Percentiles rank a stretch among this genome's conserved stretches.
Conservation (phyloP, 169 alveolate genomes). For the Plasmodium relictum region DNA sequence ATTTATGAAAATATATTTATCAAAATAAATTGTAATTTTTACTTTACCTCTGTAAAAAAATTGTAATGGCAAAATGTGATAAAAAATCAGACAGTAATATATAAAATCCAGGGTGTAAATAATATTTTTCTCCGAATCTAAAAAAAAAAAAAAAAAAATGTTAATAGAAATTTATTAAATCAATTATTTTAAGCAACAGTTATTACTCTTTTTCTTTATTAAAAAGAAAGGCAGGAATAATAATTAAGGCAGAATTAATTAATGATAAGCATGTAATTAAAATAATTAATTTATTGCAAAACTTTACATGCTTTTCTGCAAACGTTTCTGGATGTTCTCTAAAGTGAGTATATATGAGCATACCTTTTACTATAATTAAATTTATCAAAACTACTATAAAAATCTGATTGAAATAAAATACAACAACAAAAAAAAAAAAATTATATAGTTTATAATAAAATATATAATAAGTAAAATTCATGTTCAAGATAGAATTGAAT, state of each 20-base stretch:
- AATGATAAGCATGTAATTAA: constrained; percentile 32
- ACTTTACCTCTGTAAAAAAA: constrained; percentile 61
- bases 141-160: constrained; percentile 1
- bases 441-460: too few relatives aligned
- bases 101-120: constrained; percentile 48
- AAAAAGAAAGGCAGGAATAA: constrained; percentile 31
- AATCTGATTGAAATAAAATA: not conserved
- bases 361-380: constrained; percentile 28
- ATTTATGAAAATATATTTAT: not conserved
- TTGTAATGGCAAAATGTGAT: constrained; percentile 33
- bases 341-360: constrained; percentile 46
- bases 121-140: constrained; percentile 30
- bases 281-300: constrained; percentile 45
- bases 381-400: constrained; percentile 38
- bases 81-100: constrained; percentile 44
- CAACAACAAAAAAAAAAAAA: not conserved
- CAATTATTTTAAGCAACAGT: not conserved
- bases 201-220: constrained; percentile 12
- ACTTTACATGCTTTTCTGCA: constrained; percentile 45
- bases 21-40: not conserved
- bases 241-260: constrained; percentile 7
- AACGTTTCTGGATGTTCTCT: constrained; percentile 62
- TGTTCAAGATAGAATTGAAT: too few relatives aligned
- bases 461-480: not conserved
- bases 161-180: not conserved